Evolutionary conservation across 2,329 filamentous ascomycete genomes (phyloP), one percentile per base, ranked within the genome.

Genomic region (Trematosphaeria pertusa): DNA sequence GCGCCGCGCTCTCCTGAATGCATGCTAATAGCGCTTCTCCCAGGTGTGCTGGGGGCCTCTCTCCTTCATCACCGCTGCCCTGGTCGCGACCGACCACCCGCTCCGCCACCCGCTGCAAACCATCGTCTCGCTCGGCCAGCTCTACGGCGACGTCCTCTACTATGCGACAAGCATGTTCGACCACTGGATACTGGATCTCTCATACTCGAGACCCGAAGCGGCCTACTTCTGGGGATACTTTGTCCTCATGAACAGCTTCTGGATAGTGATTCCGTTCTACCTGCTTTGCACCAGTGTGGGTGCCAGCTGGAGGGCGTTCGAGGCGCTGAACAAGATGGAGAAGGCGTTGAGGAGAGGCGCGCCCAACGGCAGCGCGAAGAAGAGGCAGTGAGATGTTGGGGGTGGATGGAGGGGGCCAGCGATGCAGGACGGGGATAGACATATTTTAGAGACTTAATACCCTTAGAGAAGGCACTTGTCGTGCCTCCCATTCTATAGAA

Each of bases 221-320:
- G 81, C 81, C 53, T 87, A 87, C 67, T 87, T 83, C 66, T 87
- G 83, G 82, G 74, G 80, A 31, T 87, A 87, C 67, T 87, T 84
- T 64, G 78, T 87, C 46, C 70, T 83, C 22, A 85, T 86, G 82
- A 87, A 87, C 61, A 78, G 79, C 40, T 82, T 86, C 64, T 87
- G 84, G 84, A 85, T 87, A 43, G 73, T 85, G 22, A 79, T 87
- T 42, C 84, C 84, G 3, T 53, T 62, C 24, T 66, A 57, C 46
- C 52, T 73, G 43, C 61, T 73, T 47, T 64, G 51, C 50, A 62
- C 65, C 43, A 71, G 70, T 45, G 63, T 73, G 10, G 50, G 52
- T 37, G 67, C 65, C 5, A 65, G 54, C 18, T 60, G 59, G 42
- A 60, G 64, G 39, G 69, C 69, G n/a, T 70, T 73, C 46, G 52